Base-by-base conservation (phyloP, 805 yeast species). In the Myxozyma vanderwaltii region DNA sequence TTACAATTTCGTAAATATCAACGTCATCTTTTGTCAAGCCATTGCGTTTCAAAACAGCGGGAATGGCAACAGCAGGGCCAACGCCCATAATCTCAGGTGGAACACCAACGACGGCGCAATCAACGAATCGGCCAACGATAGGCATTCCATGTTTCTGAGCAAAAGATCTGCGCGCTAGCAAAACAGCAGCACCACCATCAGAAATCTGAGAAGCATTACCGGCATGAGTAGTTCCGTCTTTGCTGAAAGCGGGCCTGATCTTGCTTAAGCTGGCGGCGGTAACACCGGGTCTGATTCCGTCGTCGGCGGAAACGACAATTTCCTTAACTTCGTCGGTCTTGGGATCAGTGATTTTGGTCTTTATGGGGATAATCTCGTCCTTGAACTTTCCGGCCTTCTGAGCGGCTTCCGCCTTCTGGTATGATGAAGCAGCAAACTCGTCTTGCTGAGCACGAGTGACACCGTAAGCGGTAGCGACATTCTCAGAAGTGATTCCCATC, bases 51-150 rank as follows among this genome's bases (percentile, higher is more conserved):
- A 92, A 81, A 19, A 89, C 86, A 56, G 81, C 82, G 63, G 99
- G 98, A 69, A 92, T 91, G 60, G 98, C 99, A 69, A 82, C 84
- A 27, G 96, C 97, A 59, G 99, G 99, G 45, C 98, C 99, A 69
- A 92, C 85, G 59, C 98, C 99, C 99, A 92, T 92, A 62, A 91
- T 83, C 76, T 90, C 96, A 23, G 97, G 97, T 56, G 97, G 96
- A 47, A 91, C 97, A 68, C 99, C 99, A 57, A 88, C 92, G 41
- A 85, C 78, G 67, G 86, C 82, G 70, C 89, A 85, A 67, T 85
- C 86, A 63, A 91, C 84, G 68, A 83, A 92, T 77, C 88, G 89
- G 63, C 86, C 99, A 59, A 86, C 69, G 61, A 90, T 84, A 56
- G 88, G 86, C 67, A 88, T 80, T 40, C 86, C 86, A 59, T 85